Evolutionary conservation across 108 stramenopile genomes (phyloP).

Genomic region (Skeletonema costatum): DNA sequence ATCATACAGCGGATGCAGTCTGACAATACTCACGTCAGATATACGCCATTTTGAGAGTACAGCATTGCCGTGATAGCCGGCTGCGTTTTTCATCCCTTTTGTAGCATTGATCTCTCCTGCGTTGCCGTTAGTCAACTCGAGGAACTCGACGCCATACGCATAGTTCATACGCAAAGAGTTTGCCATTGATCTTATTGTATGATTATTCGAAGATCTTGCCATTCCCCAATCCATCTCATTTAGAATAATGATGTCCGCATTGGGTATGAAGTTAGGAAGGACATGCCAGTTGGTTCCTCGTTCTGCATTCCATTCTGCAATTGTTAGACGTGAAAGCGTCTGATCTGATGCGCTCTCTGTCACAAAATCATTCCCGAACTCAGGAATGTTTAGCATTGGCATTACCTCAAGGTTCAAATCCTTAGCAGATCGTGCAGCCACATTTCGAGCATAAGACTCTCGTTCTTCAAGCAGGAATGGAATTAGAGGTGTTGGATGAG

Average conservation of each 20-base stretch:
- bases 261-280: constrained; percentile 3
- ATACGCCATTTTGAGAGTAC: constrained; percentile 18
- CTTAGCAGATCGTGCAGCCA: background rate
- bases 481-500: background rate
- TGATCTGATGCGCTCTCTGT: background rate
- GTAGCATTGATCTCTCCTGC: constrained; percentile 12
- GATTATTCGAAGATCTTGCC: constrained; percentile 6
- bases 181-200: constrained; percentile 13
- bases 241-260: constrained; percentile 14
- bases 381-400: constrained; percentile 2
- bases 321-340: background rate
- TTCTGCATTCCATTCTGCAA: constrained; percentile 22
- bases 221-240: constrained; percentile 30
- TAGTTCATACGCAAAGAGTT: constrained; percentile 16
- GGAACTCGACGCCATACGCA: constrained; percentile 26
- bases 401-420: constrained; percentile 11
- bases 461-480: constrained; percentile 5
- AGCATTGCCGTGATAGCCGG: constrained; percentile 23
- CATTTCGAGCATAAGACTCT: constrained; percentile 1
- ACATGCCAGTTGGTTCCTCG: constrained; percentile 22
- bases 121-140: constrained; percentile 22
- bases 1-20: constrained; percentile 5
- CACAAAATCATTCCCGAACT: background rate
- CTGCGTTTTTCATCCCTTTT: background rate
- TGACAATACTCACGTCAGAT: background rate